phyloP scores from a whole-genome alignment of 306 rosid species.

The Prunus mira region DNA sequence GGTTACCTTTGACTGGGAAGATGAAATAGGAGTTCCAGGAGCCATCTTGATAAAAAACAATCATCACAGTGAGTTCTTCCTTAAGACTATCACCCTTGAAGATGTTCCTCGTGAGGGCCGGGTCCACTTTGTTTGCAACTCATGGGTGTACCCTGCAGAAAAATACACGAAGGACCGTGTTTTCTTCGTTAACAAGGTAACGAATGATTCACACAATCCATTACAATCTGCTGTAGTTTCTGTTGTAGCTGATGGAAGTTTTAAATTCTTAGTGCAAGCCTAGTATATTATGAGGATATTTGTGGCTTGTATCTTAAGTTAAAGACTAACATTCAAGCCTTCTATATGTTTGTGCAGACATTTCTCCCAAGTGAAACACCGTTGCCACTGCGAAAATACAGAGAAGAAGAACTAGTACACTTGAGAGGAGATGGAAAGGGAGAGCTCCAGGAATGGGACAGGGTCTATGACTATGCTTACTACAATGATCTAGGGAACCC shows the following conservation, averaged over 20 bases:
- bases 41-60: slow-evolving; percentile 54
- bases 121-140: slow-evolving; percentile 56
- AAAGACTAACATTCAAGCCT: background rate
- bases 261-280: too few species aligned
- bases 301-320: background rate
- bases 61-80: slow-evolving; percentile 49
- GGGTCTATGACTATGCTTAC: slow-evolving; percentile 70
- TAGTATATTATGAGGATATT: too few species aligned
- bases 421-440: slow-evolving; percentile 72
- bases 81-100: slow-evolving; percentile 52
- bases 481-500: slow-evolving; percentile 74
- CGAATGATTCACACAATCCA: background rate
- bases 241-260: too few species aligned
- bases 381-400: slow-evolving; percentile 38
- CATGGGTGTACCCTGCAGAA: slow-evolving; percentile 58
- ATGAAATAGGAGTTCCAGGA: slow-evolving; percentile 51
- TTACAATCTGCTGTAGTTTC: background rate
- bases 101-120: slow-evolving; percentile 43
- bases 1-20: slow-evolving; percentile 52
- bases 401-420: slow-evolving; percentile 46
- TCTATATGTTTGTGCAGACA: slow-evolving; percentile 35
- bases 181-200: slow-evolving; percentile 70
- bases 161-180: slow-evolving; percentile 33
- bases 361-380: slow-evolving; percentile 78
- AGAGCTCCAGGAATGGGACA: slow-evolving; percentile 67